phyloP scores from a whole-genome alignment of 352 stramenopile species.

The Phytophthora litchii region DNA sequence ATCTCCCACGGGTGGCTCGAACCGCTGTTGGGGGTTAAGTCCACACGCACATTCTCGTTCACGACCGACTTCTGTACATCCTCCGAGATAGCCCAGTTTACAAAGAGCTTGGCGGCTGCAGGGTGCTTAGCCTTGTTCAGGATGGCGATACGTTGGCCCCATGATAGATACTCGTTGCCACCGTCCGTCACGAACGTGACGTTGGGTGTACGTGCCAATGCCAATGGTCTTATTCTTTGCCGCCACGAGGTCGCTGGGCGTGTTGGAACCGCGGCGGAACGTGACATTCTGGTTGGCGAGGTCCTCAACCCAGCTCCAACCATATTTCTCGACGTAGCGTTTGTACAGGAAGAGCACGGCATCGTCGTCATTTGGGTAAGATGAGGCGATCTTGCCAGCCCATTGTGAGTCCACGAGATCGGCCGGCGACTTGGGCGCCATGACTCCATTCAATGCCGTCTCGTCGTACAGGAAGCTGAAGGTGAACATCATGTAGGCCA shows the following conservation, averaged over 20 bases:
- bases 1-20: slow-evolving; percentile 44
- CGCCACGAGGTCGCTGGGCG: slow-evolving; percentile 27
- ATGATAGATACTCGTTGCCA: slow-evolving; percentile 45
- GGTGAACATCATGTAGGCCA: slow-evolving; percentile 44
- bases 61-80: slow-evolving; percentile 38
- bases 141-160: slow-evolving; percentile 63
- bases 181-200: slow-evolving; percentile 31
- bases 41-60: slow-evolving; percentile 39
- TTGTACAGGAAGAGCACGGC: slow-evolving; percentile 55
- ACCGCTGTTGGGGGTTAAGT: slow-evolving; percentile 37
- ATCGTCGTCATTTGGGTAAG: slow-evolving; percentile 60
- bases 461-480: slow-evolving; percentile 54
- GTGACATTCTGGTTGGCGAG: slow-evolving; percentile 43
- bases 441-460: slow-evolving; percentile 18
- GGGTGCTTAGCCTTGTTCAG: slow-evolving; percentile 59
- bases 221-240: slow-evolving; percentile 41
- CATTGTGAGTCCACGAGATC: slow-evolving; percentile 46
- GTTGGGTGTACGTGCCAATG: slow-evolving; percentile 27
- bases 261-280: slow-evolving; percentile 46
- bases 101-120: slow-evolving; percentile 58
- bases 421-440: slow-evolving; percentile 24
- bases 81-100: slow-evolving; percentile 58
- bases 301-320: slow-evolving; percentile 56
- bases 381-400: slow-evolving; percentile 44
- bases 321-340: slow-evolving; percentile 56